Evolutionary conservation across 2,329 filamentous ascomycete genomes (phyloP).

Genomic region (Microascus cirrosus): DNA sequence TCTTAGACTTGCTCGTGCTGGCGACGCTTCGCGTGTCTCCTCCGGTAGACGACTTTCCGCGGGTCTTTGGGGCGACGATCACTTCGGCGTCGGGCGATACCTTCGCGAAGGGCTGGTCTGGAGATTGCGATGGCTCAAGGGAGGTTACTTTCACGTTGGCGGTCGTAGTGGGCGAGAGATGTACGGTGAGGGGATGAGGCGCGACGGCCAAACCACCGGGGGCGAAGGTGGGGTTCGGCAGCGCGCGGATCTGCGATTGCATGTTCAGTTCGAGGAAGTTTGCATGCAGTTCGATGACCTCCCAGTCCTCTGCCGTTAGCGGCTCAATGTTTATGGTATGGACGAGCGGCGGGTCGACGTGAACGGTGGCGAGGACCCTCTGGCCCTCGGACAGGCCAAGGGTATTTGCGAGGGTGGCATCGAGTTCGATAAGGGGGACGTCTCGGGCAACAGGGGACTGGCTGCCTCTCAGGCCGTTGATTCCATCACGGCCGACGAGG

Average conservation of each 20-base stretch:
- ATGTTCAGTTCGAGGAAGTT: constrained; percentile 93
- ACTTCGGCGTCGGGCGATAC: constrained; percentile 91
- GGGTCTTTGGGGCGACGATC: constrained; percentile 88
- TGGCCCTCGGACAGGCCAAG: constrained; percentile 72
- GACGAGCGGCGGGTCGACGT: constrained; percentile 80
- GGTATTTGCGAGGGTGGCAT: constrained; percentile 69
- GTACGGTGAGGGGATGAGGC: constrained; percentile 75
- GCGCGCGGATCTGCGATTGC: constrained; percentile 79
- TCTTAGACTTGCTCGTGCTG: constrained; percentile 68
- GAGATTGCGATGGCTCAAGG: constrained; percentile 61
- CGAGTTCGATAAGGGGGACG: constrained; percentile 68
- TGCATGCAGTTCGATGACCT: constrained; percentile 95
- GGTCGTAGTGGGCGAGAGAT: constrained; percentile 89
- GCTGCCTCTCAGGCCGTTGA: constrained; percentile 45
- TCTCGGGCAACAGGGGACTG: constrained; percentile 54
- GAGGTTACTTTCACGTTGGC: constrained; percentile 83
- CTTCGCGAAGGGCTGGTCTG: constrained; percentile 72
- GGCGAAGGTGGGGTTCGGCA: constrained; percentile 71
- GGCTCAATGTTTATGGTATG: constrained; percentile 97
- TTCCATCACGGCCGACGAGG: constrained; percentile 63
- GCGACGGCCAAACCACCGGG: constrained; percentile 36
- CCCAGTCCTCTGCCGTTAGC: constrained; percentile 91
- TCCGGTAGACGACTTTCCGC: constrained; percentile 47
- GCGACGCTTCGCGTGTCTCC: constrained; percentile 71
- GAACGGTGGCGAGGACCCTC: constrained; percentile 61